phyloP scores from a whole-genome alignment of 257 asterid genomes.

The Buddleja alternifolia region DNA sequence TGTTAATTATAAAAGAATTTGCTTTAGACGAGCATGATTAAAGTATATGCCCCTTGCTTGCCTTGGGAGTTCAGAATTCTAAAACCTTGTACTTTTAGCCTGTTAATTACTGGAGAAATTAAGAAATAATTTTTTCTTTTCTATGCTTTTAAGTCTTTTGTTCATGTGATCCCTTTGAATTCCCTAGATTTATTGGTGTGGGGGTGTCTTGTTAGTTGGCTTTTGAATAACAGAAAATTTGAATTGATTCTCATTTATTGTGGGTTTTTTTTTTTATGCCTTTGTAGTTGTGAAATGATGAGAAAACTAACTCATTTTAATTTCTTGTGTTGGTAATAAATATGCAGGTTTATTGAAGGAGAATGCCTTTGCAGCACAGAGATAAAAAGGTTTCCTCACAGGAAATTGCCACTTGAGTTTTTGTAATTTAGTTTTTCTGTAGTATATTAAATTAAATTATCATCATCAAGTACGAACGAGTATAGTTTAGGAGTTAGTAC shows the following conservation, averaged over 20 bases:
- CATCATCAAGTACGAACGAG: not conserved
- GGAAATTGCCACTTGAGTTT: slow-evolving; percentile 26
- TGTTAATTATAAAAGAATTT: no score
- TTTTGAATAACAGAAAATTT: slow-evolving; percentile 19
- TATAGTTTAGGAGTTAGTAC: slow-evolving; percentile 24
- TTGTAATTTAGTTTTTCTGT: slow-evolving; percentile 21
- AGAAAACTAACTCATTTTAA: not conserved
- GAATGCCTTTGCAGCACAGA: slow-evolving; percentile 47
- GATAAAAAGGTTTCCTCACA: slow-evolving; percentile 24
- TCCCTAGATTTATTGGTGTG: slow-evolving; percentile 26
- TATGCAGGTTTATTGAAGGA: slow-evolving; percentile 46
- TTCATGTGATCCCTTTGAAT: slow-evolving; percentile 29
- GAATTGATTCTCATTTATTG: slow-evolving; percentile 21
- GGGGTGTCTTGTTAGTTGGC: slow-evolving; percentile 18
- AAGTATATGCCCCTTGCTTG: no score
- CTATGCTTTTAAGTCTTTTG: not conserved
- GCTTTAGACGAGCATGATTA: no score
- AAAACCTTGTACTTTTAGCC: no score
- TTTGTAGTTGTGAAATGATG: not conserved
- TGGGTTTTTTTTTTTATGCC: slow-evolving; percentile 3
- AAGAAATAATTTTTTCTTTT: not conserved
- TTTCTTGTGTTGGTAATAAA: not conserved
- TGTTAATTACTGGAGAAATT: no score
- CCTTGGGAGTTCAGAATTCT: no score
- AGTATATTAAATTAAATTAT: not conserved